Base-by-base conservation (phyloP, 345 rosid genomes). In the Populus nigra region DNA sequence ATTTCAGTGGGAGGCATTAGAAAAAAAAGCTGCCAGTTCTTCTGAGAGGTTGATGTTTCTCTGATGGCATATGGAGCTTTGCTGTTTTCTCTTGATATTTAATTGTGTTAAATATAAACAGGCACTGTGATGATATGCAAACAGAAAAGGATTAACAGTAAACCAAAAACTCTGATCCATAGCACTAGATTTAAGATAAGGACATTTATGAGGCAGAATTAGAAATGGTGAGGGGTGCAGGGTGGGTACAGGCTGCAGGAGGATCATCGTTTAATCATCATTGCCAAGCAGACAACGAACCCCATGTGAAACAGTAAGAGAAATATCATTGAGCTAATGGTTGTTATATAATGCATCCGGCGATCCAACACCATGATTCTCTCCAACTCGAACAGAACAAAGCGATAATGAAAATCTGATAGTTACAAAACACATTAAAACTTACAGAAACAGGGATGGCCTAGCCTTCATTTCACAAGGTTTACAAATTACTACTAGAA, bases 1-100 rank as follows among this genome's bases (percentile, higher is more conserved):
- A 77, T 39, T 65, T 69, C 69, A 49, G 68, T 68, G 55, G 35
- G 57, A 77, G 68, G 38, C 74, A 9, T n/a, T n/a, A 10, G 5
- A 59, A 10, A n/a, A 49, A 23, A 57, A 59, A 23, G 65, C 10
- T 9, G 29, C 29, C 25, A 11, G n/a, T 59, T 59, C 65, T 59
- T 55, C 12, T 23, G 16, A 59, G 5, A 59, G 29, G 29, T 59
- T 23, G 29, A 59, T 10, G 65, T 5, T 59, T 59, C 27, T 10
- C 65, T 9, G 7, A 10, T 9, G 29, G 29, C 2, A 23, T 23
- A 43, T 8, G 29, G 13, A 9, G 62, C 62, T 57, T n/a, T 22
- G 62, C 62, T 3, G 62, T 22, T 57, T 57, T 57, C 12, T 57
- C 62, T n/a, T n/a, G 9, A 57, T 57, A 57, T n/a, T n/a, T 57